Base-by-base conservation (phyloP, 768 basidiomycete species). In the Termitomyces sp. region DNA sequence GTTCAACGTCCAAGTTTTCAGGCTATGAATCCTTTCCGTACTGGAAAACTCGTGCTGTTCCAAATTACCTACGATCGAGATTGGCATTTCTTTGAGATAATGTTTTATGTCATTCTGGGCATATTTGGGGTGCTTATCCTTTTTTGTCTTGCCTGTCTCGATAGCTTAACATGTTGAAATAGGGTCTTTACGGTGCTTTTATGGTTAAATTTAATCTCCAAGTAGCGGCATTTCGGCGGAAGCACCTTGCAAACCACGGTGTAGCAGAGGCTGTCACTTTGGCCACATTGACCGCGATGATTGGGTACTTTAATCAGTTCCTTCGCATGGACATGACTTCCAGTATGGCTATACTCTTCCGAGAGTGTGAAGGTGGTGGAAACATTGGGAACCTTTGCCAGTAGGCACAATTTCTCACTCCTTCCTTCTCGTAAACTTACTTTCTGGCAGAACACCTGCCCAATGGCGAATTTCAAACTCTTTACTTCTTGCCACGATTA, bases 41-140 rank as follows among this genome's bases (percentile, higher is more conserved):
- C 97, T 0, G 97, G 96, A 22, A 98, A 98, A 73, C 86, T 99
- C 32, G 97, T 99, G 69, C 77, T 98, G 63, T 99, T 99, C 78
- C 96, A 98, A 71, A 94, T 99, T 67, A 96, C 95, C 2, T 99
- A 98, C 73, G 92, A 91, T 71, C 84, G 96, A 36, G 94, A 95
- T 69, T 99, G 97, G 97, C 97, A 98, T 71, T 98, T 96, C 76
- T 98, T 98, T 70, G 97, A 98, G 70, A 92, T 99, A 55, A 89
- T 97, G 18, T 96, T 96, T 73, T 99, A 96, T 75, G 82, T 98
- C 57, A 85, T 98, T 61, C 85, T 99, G 45, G 97, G 97, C 11
- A 82, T 98, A 63, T 99, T 99, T 73, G 97, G 97, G 52, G 96
- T 96, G 69, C 63, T 85, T 75, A 28, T 18, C 35, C 36, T 28